phyloP scores from a whole-genome alignment of 805 yeast genomes.

The Candida chilensis region DNA sequence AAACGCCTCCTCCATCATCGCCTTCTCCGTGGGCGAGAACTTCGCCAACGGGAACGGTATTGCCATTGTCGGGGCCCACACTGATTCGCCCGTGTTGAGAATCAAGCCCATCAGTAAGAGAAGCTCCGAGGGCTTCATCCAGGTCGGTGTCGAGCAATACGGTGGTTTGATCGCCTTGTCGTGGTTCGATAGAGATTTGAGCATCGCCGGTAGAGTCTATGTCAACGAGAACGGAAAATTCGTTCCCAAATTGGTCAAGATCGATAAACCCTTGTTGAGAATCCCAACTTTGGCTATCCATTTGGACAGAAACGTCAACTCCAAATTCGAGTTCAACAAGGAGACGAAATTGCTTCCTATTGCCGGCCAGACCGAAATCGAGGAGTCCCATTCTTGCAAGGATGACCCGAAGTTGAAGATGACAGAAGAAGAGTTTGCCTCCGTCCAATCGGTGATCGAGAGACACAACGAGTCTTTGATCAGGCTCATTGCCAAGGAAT shows the following conservation, averaged over 20 bases:
- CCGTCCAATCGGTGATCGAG: constrained; percentile 52
- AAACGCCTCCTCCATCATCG: constrained; percentile 82
- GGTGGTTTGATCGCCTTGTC: constrained; percentile 97
- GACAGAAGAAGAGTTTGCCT: constrained; percentile 47
- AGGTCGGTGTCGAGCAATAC: constrained; percentile 88
- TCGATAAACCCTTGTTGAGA: constrained; percentile 76
- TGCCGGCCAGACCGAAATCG: constrained; percentile 44
- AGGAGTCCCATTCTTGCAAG: constrained; percentile 15
- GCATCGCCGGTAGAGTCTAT: constrained; percentile 87
- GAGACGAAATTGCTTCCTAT: constrained; percentile 84
- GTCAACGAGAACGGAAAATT: constrained; percentile 41
- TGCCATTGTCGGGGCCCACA: constrained; percentile 91
- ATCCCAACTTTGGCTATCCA: constrained; percentile 96
- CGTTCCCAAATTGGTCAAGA: constrained; percentile 64
- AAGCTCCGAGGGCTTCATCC: constrained; percentile 65
- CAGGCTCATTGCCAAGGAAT: constrained; percentile 58
- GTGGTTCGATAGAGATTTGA: constrained; percentile 93
- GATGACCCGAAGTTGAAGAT: constrained; percentile 36
- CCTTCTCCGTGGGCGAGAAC: constrained; percentile 70
- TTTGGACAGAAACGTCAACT: constrained; percentile 66
- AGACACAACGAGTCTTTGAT: constrained; percentile 76
- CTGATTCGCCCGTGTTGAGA: constrained; percentile 87
- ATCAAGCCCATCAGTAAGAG: constrained; percentile 81
- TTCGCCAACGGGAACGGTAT: constrained; percentile 74
- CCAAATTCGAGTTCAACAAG: constrained; percentile 79